These are phyloP conservation scores for Selaginella tamariscina DNA, from an alignment of 75 land plant species.

Conservation along the genomic window DNA sequence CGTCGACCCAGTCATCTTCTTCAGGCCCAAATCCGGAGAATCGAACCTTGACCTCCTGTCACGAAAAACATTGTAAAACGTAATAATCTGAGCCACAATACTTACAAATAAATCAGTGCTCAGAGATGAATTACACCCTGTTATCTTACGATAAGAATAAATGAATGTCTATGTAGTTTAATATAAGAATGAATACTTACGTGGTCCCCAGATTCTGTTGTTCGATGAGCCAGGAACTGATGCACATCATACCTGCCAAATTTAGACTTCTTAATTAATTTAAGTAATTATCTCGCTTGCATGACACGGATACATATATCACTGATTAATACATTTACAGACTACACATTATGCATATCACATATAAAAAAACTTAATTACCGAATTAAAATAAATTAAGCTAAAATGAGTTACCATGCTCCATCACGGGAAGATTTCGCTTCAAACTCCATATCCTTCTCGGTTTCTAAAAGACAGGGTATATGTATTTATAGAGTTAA, in stretches of 20 bases:
- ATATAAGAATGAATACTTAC: no score
- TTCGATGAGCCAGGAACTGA: neutral
- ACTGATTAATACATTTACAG: no score
- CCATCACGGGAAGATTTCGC: constrained; percentile 9
- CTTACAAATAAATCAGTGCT: no score
- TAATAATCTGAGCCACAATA: no score
- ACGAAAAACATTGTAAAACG: no score
- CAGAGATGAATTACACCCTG: neutral
- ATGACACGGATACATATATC: no score
- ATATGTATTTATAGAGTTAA: no score
- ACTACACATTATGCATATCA: no score
- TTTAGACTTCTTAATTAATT: no score
- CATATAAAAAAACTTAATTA: no score
- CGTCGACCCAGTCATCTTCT: constrained; percentile 10
- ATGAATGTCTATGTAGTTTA: no score
- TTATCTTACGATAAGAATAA: neutral
- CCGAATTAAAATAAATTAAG: neutral
- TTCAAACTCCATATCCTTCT: constrained; percentile 7
- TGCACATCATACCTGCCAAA: neutral
- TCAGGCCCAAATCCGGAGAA: constrained; percentile 4
- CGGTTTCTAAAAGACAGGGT: neutral
- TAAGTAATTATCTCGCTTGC: no score
- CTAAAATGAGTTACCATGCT: neutral
- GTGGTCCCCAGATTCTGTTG: neutral
- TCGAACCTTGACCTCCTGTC: neutral